These are phyloP conservation scores for Anacardium occidentale DNA, from an alignment of 345 rosid species.

Conservation along the genomic window DNA sequence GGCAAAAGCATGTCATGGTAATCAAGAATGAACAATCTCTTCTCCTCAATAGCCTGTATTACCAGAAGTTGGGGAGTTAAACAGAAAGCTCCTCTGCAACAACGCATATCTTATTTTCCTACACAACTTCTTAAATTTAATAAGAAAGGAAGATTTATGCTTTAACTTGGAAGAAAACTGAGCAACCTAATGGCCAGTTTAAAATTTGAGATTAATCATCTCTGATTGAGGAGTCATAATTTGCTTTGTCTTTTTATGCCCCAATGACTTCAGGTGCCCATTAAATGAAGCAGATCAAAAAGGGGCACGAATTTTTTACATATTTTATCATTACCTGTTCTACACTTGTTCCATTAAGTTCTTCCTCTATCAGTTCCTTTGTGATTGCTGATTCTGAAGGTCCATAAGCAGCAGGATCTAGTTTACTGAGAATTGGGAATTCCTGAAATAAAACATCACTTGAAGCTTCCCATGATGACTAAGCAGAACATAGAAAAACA, in stretches of 20 bases:
- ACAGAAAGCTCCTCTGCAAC: slow-evolving; percentile 3
- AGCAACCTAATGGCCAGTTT: background rate
- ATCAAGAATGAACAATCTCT: slow-evolving; percentile 74
- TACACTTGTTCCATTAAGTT: slow-evolving; percentile 62
- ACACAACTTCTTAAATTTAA: no score
- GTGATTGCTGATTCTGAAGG: slow-evolving; percentile 82
- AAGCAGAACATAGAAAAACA: slow-evolving; percentile 9
- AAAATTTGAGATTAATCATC: background rate
- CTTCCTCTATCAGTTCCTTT: slow-evolving; percentile 68
- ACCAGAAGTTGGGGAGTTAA: slow-evolving; percentile 16
- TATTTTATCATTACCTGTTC: slow-evolving; percentile 52
- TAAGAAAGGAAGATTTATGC: background rate
- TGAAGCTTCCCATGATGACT: slow-evolving; percentile 5
- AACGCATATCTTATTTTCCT: no score
- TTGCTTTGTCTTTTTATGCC: background rate
- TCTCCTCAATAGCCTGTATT: slow-evolving; percentile 78
- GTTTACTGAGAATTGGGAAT: slow-evolving; percentile 82
- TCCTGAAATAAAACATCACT: slow-evolving; percentile 41
- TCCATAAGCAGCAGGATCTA: slow-evolving; percentile 75
- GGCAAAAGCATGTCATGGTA: slow-evolving; percentile 89
- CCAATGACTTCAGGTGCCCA: background rate
- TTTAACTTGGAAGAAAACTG: no score
- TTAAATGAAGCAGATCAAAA: slow-evolving; percentile 12
- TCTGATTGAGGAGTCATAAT: background rate
- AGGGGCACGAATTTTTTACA: background rate